Percentiles rank a stretch among this genome's conserved stretches.
Conservation (phyloP, 1,139 yeast species). For the Candida albicans region DNA sequence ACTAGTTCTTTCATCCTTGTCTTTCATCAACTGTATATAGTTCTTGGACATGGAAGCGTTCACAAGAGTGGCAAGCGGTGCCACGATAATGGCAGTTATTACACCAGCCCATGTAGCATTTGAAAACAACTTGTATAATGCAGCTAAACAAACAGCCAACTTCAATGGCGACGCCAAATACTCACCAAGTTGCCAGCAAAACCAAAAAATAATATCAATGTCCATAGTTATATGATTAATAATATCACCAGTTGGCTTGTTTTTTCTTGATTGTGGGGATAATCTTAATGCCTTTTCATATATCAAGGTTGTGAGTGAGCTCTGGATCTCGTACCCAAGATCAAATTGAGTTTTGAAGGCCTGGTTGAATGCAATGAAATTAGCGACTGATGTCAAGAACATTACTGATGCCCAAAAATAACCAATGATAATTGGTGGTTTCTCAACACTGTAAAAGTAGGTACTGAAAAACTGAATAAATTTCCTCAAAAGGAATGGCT, state of each 20-base stretch:
- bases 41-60: conserved; percentile 28
- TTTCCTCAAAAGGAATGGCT: conserved; percentile 33
- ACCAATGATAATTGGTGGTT: conserved; percentile 29
- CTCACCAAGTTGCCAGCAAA: conserved; percentile 23
- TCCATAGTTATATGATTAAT: conserved; percentile 42
- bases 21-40: conserved; percentile 27
- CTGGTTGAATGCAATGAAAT: conserved; percentile 29
- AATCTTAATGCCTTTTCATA: conserved; percentile 37
- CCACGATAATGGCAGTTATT: conserved; percentile 30
- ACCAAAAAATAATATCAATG: conserved; percentile 27
- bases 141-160: conserved; percentile 26
- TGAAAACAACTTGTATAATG: conserved; percentile 33
- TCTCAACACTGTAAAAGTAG: conserved; percentile 16
- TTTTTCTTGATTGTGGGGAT: conserved; percentile 38
- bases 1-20: conserved; percentile 38
- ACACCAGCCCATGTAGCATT: conserved; percentile 39
- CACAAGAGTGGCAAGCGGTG: conserved; percentile 35
- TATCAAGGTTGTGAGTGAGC: conserved; percentile 30
- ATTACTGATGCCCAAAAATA: conserved; percentile 29
- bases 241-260: conserved; percentile 43
- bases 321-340: conserved; percentile 19
- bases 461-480: conserved; percentile 30
- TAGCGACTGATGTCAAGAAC: conserved; percentile 25
- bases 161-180: conserved; percentile 57
- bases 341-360: conserved; percentile 20